Conservation (phyloP, 2,329 filamentous ascomycete species). For the Fusarium ambrosium region DNA sequence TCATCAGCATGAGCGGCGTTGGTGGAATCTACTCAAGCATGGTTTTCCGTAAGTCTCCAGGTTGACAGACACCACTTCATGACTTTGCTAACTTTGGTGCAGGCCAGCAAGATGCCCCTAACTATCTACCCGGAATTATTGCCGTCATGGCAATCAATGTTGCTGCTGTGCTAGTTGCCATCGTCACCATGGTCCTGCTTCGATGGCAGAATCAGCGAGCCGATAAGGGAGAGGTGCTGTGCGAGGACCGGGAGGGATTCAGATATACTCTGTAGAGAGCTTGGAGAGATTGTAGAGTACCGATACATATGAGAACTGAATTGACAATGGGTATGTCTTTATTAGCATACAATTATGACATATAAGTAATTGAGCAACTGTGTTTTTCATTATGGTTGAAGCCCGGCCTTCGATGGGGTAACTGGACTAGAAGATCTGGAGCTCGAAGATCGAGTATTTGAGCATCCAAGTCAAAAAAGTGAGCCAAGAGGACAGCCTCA, state of each 20-base stretch:
- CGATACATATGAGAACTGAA: neutral
- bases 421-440: no score
- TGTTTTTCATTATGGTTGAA: no score
- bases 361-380: no score
- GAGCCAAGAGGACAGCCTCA: no score
- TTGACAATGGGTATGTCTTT: neutral
- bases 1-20: slow-evolving; percentile 32
- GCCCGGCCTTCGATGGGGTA: no score
- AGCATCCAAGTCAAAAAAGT: no score
- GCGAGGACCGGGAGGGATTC: slow-evolving; percentile 19
- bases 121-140: slow-evolving; percentile 23
- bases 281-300: neutral
- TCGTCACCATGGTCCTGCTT: slow-evolving; percentile 24
- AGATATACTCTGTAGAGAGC: slow-evolving; percentile 19
- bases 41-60: slow-evolving; percentile 26
- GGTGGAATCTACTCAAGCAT: slow-evolving; percentile 36
- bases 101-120: slow-evolving; percentile 34
- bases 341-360: no score
- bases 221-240: neutral
- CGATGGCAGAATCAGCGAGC: slow-evolving; percentile 7
- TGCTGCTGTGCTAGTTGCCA: slow-evolving; percentile 12
- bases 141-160: slow-evolving; percentile 33
- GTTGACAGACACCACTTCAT: accelerated
- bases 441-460: no score
- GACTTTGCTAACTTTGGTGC: neutral